A percentile compares a stretch with the other conserved stretches of the same genome.
Conservation (phyloP, 179 eudicot species). For the Beta corolliflora region DNA sequence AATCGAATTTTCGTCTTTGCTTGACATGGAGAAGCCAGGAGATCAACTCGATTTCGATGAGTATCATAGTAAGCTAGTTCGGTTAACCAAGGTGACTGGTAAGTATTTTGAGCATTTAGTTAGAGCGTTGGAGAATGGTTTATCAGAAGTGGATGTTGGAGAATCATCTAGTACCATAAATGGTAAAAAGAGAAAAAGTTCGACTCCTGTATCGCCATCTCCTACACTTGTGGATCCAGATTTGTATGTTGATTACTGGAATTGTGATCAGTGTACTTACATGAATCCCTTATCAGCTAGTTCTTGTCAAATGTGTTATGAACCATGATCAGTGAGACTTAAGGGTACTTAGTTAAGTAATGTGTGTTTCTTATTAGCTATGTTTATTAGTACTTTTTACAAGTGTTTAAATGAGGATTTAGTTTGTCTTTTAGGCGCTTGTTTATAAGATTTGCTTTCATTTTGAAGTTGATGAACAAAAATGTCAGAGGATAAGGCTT, state of each 20-base stretch:
- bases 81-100: conserved; percentile 48
- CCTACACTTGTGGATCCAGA: not conserved
- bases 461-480: too few species aligned
- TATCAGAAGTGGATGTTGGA: conserved; percentile 49
- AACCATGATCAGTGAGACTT: too few species aligned
- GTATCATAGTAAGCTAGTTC: conserved; percentile 32
- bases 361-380: too few species aligned
- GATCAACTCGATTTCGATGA: not conserved
- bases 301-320: conserved; percentile 18
- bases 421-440: too few species aligned
- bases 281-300: conserved; percentile 13
- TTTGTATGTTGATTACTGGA: not conserved
- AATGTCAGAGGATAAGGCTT: too few species aligned
- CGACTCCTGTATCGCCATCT: not conserved
- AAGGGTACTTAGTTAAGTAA: too few species aligned
- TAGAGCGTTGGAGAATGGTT: conserved; percentile 64
- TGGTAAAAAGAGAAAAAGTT: not conserved
- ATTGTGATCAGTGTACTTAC: conserved; percentile 24
- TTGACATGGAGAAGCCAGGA: not conserved
- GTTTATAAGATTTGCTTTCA: too few species aligned
- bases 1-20: conserved; percentile 21
- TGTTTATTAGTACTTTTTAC: too few species aligned
- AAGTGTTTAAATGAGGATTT: too few species aligned
- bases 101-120: conserved; percentile 66
- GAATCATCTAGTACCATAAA: not conserved